Evolutionary conservation across 2,329 filamentous ascomycete species (phyloP).

Genomic region (Xylaria sp.): DNA sequence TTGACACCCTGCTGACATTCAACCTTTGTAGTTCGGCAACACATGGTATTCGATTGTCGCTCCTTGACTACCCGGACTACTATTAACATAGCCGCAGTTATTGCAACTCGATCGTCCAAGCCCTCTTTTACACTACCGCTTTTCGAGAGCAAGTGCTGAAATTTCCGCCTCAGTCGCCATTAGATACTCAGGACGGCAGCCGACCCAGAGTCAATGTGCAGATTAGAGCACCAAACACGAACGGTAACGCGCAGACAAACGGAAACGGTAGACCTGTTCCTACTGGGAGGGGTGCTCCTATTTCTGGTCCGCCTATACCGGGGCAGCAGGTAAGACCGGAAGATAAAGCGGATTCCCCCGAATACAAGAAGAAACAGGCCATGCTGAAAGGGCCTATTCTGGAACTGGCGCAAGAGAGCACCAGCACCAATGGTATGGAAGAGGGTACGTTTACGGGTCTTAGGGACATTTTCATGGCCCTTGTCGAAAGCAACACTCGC

Average conservation of each 20-base stretch:
- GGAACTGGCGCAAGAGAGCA: constrained; percentile 76
- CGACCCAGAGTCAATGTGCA: constrained; percentile 54
- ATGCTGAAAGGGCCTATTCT: constrained; percentile 82
- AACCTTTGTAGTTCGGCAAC: constrained; percentile 72
- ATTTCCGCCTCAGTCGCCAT: constrained; percentile 70
- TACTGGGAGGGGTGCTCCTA: constrained; percentile 50
- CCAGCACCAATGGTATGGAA: constrained; percentile 79
- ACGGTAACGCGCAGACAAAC: constrained; percentile 40
- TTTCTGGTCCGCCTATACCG: constrained; percentile 48
- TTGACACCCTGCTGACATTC: constrained; percentile 33
- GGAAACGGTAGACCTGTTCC: constrained; percentile 48
- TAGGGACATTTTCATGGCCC: constrained; percentile 91
- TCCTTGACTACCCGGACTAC: constrained; percentile 7
- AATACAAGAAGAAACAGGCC: constrained; percentile 97
- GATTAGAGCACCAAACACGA: constrained; percentile 50
- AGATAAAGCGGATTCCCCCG: constrained; percentile 88
- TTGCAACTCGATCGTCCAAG: constrained; percentile 97
- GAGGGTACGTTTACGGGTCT: constrained; percentile 92
- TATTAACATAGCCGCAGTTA: constrained; percentile 57
- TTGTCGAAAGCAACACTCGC: constrained; percentile 73
- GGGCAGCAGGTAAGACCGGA: constrained; percentile 62
- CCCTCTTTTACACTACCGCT: constrained; percentile 88
- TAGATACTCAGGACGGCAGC: constrained; percentile 61
- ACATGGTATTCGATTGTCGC: constrained; percentile 65
- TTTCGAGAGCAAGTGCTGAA: constrained; percentile 93